Percentiles rank a stretch among this genome's conserved stretches.
Evolutionary conservation across 139 green algal genomes (phyloP).

Genomic region (Diplosphaera chodatii): DNA sequence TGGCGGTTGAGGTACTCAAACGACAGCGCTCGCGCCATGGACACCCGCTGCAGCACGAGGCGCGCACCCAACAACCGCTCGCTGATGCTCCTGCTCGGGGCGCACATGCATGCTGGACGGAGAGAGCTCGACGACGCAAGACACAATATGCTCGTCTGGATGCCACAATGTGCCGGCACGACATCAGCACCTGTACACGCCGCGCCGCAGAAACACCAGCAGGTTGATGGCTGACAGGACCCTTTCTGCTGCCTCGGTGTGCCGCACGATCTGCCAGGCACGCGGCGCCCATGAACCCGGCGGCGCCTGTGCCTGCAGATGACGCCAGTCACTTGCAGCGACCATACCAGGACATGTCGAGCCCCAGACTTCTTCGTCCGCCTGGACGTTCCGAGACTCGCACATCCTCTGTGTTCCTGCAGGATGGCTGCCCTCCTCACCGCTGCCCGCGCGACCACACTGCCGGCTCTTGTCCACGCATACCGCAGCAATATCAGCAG

Average conservation of each 20-base stretch:
- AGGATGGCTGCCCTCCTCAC: no score
- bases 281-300: conserved; percentile 9
- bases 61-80: conserved; percentile 66
- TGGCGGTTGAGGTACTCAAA: conserved; percentile 95
- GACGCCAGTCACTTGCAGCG: no score
- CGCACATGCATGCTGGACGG: no score
- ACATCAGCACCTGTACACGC: conserved; percentile 56
- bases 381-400: no score
- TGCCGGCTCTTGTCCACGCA: conserved; percentile 35
- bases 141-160: no score
- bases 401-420: no score
- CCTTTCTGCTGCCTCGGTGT: conserved; percentile 29
- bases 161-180: background rate
- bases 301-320: no score
- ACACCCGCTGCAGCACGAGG: conserved; percentile 68
- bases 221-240: conserved; percentile 50
- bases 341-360: no score
- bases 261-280: conserved; percentile 26
- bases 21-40: conserved; percentile 64
- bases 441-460: background rate
- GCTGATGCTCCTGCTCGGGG: conserved; percentile 59
- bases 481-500: conserved; percentile 57
- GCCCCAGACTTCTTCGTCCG: no score
- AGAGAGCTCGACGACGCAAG: no score
- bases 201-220: conserved; percentile 54